Evolutionary conservation across 306 rosid genomes (phyloP).

Genomic region (Echinosophora koreensis): DNA sequence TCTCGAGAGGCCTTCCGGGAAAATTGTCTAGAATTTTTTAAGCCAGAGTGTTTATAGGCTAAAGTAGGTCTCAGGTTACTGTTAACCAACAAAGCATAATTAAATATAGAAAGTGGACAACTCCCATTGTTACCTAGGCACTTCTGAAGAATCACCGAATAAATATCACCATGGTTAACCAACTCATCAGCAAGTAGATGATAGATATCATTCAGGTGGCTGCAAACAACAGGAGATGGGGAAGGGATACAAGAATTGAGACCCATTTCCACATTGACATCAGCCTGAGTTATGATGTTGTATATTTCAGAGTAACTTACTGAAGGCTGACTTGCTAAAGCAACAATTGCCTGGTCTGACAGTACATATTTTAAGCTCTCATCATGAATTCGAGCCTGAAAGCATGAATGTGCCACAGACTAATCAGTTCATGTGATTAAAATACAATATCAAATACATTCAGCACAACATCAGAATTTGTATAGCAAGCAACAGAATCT

Average conservation of each 20-base stretch:
- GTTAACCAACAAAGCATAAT: constrained; percentile 74
- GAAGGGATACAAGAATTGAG: constrained; percentile 55
- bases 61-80: constrained; percentile 60
- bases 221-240: constrained; percentile 80
- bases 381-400: constrained; percentile 95
- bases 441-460: constrained; percentile 14
- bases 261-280: constrained; percentile 63
- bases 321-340: constrained; percentile 73
- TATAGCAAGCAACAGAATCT: constrained; percentile 25
- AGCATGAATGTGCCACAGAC: constrained; percentile 46
- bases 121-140: constrained; percentile 86
- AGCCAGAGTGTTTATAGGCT: constrained; percentile 57
- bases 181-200: constrained; percentile 64
- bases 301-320: constrained; percentile 54
- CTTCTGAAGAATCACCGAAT: constrained; percentile 72
- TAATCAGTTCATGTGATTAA: constrained; percentile 39
- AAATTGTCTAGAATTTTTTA: constrained; percentile 59
- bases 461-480: constrained; percentile 31
- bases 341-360: constrained; percentile 83
- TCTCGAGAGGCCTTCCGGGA: constrained; percentile 81
- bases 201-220: constrained; percentile 73
- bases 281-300: constrained; percentile 64
- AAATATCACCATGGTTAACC: constrained; percentile 59
- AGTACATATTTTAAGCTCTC: constrained; percentile 88
- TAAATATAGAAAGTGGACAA: constrained; percentile 80